phyloP scores from a whole-genome alignment of 371 early-diverging fungal species.

The Mucor lusitanicus region DNA sequence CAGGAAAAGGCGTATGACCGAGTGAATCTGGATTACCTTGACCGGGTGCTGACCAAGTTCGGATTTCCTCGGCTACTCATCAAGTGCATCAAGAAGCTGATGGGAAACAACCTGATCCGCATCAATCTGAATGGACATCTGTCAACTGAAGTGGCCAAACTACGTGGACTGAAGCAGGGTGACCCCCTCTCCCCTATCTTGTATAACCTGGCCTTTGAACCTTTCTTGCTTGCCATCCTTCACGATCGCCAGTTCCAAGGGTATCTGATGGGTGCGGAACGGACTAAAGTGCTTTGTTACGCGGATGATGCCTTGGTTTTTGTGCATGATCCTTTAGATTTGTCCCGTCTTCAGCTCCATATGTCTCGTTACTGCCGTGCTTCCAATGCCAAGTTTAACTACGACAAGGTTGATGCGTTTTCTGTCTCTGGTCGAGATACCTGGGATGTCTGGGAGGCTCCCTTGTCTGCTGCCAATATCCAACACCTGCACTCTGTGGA shows the following conservation, averaged over 20 bases:
- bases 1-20: slow-evolving; percentile 25
- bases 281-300: slow-evolving; percentile 4
- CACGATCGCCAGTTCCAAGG: background rate
- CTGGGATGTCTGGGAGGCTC: background rate
- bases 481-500: background rate
- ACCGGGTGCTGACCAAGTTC: background rate
- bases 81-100: background rate
- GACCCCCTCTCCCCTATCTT: slow-evolving; percentile 18
- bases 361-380: background rate
- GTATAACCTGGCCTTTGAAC: slow-evolving; percentile 22
- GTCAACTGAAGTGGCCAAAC: background rate
- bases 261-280: background rate
- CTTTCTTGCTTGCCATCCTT: background rate
- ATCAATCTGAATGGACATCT: slow-evolving; percentile 6
- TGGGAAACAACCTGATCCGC: background rate
- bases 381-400: slow-evolving; percentile 16
- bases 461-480: background rate
- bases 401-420: background rate
- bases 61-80: slow-evolving; percentile 6
- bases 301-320: slow-evolving; percentile 12
- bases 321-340: background rate
- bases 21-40: slow-evolving; percentile 12
- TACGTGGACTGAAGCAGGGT: slow-evolving; percentile 16
- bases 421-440: background rate
- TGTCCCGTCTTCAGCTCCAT: background rate